Evolutionary conservation across 2,329 filamentous ascomycete genomes (phyloP).

Genomic region (Zymoseptoria brevis): DNA sequence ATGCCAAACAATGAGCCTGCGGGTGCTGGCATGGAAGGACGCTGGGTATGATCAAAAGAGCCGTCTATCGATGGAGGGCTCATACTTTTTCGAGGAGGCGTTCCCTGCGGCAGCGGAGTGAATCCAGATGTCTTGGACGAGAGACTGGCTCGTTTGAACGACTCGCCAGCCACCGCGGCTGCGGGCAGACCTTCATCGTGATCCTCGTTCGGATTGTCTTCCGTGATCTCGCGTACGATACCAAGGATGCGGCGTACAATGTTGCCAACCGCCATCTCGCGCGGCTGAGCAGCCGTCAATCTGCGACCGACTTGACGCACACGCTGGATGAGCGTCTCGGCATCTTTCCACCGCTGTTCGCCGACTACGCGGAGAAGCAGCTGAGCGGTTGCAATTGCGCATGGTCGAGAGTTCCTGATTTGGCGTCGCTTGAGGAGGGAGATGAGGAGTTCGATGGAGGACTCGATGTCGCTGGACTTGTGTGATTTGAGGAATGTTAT

Average conservation of each 20-base stretch:
- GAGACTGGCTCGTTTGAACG: constrained; percentile 11
- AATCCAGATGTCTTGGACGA: constrained; percentile 39
- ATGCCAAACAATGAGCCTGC: constrained; percentile 79
- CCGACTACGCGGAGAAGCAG: constrained; percentile 82
- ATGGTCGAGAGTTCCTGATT: constrained; percentile 78
- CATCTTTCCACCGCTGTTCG: constrained; percentile 68
- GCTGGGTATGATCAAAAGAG: constrained; percentile 28
- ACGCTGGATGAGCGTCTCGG: constrained; percentile 68
- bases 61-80: not conserved
- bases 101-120: constrained; percentile 40
- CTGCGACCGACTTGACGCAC: constrained; percentile 71
- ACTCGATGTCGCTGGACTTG: constrained; percentile 66
- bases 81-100: constrained; percentile 16
- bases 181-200: constrained; percentile 40
- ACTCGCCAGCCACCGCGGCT: constrained; percentile 15
- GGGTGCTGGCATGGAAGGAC: constrained; percentile 54
- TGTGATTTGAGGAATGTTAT: constrained; percentile 71
- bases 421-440: constrained; percentile 85
- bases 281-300: constrained; percentile 74
- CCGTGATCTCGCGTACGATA: constrained; percentile 83
- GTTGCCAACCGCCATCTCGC: constrained; percentile 88
- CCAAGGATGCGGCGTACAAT: constrained; percentile 85
- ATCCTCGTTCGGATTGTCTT: constrained; percentile 58
- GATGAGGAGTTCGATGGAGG: constrained; percentile 74
- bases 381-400: constrained; percentile 83